Evolutionary conservation across 768 basidiomycete species (phyloP).

Genomic region (Porphyrellus cyaneotinctus): DNA sequence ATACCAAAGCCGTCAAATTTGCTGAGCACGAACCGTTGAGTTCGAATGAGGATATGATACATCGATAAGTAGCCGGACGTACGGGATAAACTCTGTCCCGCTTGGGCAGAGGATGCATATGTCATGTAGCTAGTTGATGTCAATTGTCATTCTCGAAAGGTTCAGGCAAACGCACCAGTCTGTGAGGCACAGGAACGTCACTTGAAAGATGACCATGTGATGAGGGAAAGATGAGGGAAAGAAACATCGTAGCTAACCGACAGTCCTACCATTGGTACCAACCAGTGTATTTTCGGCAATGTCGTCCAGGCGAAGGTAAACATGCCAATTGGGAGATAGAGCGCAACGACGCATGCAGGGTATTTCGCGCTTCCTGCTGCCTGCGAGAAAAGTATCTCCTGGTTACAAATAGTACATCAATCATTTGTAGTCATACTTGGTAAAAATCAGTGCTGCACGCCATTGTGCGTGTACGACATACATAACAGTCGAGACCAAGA

Average conservation of each 20-base stretch:
- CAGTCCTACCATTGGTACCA: conserved; percentile 32
- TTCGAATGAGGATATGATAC: neutral
- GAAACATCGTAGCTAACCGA: conserved; percentile 11
- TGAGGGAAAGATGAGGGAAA: neutral
- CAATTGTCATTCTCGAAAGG: neutral
- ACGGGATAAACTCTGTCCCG: conserved; percentile 48
- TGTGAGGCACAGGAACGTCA: conserved; percentile 45
- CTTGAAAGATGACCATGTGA: conserved; percentile 40
- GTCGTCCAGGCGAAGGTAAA: conserved; percentile 72
- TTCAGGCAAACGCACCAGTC: conserved; percentile 38
- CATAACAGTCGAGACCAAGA: conserved; percentile 68
- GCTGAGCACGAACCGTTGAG: conserved; percentile 20
- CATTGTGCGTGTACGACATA: conserved; percentile 34
- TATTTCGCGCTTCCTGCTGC: conserved; percentile 55
- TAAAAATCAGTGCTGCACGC: no score
- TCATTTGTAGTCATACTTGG: conserved; percentile 8
- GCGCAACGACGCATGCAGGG: conserved; percentile 47
- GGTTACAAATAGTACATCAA: conserved; percentile 14
- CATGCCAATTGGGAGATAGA: conserved; percentile 54
- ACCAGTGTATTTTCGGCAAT: conserved; percentile 55
- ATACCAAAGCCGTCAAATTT: conserved; percentile 39
- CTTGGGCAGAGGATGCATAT: conserved; percentile 53
- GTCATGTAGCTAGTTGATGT: conserved; percentile 33
- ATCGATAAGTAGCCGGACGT: conserved; percentile 16
- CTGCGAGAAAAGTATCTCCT: conserved; percentile 19